Evolutionary conservation across 1,139 yeast genomes (phyloP).

Genomic region (Geotrichum restrictum): DNA sequence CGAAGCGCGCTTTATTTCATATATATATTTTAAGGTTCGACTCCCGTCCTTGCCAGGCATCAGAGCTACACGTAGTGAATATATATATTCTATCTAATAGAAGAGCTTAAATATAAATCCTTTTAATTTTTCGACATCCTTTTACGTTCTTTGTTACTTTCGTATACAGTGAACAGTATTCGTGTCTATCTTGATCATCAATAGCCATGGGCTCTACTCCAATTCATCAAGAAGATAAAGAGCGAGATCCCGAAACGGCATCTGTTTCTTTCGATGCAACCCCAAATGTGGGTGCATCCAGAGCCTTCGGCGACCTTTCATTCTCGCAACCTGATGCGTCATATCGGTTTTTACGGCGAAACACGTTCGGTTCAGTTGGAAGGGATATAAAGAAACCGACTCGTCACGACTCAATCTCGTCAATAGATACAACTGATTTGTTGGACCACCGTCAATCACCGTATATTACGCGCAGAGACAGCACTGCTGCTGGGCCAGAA

Average conservation of each 20-base stretch:
- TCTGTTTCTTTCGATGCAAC: background rate
- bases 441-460: constrained; percentile 17
- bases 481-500: background rate
- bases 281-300: background rate
- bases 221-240: background rate
- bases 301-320: background rate
- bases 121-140: too few relatives aligned
- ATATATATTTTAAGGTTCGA: too few relatives aligned
- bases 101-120: too few relatives aligned
- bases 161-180: too few relatives aligned
- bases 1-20: too few relatives aligned
- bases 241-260: background rate
- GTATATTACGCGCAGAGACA: background rate
- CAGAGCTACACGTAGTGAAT: too few relatives aligned
- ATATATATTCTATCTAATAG: too few relatives aligned
- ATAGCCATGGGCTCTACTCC: background rate
- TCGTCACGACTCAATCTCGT: constrained; percentile 10
- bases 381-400: background rate
- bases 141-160: too few relatives aligned
- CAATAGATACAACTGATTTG: constrained; percentile 19
- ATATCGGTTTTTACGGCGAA: background rate
- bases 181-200: too few relatives aligned
- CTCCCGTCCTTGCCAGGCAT: too few relatives aligned
- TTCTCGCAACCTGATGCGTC: background rate
- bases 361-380: background rate